Evolutionary conservation across 176 grass and related monocot genomes (phyloP).

Genomic region (Aegilops speltoides): DNA sequence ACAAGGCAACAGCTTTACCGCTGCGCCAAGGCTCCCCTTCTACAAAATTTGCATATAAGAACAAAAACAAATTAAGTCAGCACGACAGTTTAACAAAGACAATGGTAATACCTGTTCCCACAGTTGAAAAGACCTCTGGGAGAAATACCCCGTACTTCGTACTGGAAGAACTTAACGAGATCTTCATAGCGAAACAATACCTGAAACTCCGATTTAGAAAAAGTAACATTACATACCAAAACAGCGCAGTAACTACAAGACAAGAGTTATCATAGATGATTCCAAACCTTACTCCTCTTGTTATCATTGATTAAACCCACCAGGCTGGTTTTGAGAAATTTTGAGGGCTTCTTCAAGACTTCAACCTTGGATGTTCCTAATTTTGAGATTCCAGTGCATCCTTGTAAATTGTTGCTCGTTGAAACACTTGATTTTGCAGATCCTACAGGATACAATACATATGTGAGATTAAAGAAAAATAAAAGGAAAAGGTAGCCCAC

Average conservation of each 20-base stretch:
- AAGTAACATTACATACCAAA: slow-evolving; percentile 35
- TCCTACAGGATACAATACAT: slow-evolving; percentile 48
- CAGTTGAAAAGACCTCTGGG: slow-evolving; percentile 98
- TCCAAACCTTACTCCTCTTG: slow-evolving; percentile 82
- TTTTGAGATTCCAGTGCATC: slow-evolving; percentile 47
- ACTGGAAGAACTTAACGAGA: slow-evolving; percentile 96
- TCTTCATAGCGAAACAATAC: slow-evolving; percentile 88
- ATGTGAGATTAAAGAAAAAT: slow-evolving; percentile 25
- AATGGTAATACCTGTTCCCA: slow-evolving; percentile 81
- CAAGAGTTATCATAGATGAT: slow-evolving; percentile 18
- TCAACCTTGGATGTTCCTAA: slow-evolving; percentile 58
- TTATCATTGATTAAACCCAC: slow-evolving; percentile 94
- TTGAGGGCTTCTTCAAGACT: slow-evolving; percentile 71
- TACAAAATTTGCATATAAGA: background rate
- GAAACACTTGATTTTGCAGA: slow-evolving; percentile 43
- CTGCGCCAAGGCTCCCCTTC: background rate
- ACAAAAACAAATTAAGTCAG: slow-evolving; percentile 16
- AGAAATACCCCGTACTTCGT: slow-evolving; percentile 69
- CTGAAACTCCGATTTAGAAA: slow-evolving; percentile 52
- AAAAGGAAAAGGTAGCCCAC: slow-evolving; percentile 11
- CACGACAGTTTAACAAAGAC: background rate
- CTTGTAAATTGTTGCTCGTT: slow-evolving; percentile 44
- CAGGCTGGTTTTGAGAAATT: slow-evolving; percentile 81
- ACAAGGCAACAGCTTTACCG: too few relatives aligned
- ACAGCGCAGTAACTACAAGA: background rate